Conservation (phyloP, 2,329 filamentous ascomycete genomes). For the Fusarium humuli region DNA sequence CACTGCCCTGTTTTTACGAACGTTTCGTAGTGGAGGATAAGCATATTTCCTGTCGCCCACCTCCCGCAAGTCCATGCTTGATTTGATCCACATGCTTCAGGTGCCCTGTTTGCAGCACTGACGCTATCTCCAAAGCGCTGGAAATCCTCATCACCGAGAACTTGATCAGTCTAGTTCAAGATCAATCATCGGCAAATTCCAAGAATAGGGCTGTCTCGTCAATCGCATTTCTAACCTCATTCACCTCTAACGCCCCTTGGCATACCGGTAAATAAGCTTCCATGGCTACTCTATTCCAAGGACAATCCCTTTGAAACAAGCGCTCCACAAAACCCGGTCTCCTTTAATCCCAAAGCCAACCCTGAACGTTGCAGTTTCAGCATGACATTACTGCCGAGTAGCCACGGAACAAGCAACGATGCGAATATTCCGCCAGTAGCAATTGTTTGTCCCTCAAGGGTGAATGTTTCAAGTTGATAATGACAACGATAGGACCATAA, state of each 20-base stretch:
- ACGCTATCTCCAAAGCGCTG: neutral
- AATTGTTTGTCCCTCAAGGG: neutral
- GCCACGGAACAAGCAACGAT: conserved; percentile 10
- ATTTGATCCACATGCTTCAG: neutral
- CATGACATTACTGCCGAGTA: neutral
- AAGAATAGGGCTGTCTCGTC: neutral
- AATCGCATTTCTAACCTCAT: neutral
- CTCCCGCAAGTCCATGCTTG: neutral
- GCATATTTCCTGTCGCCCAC: neutral
- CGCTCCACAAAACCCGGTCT: conserved; percentile 9
- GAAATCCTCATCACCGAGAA: accelerated
- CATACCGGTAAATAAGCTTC: neutral
- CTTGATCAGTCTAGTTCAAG: neutral
- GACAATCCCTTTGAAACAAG: conserved; percentile 11
- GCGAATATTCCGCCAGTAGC: conserved; percentile 15
- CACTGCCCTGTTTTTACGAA: neutral
- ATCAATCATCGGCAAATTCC: neutral
- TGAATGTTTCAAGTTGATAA: conserved; percentile 13
- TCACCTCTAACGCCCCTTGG: neutral
- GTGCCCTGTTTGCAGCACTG: neutral
- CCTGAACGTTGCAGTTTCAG: conserved; percentile 12
- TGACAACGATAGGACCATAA: neutral
- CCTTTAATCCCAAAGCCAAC: conserved; percentile 21
- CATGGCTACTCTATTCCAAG: neutral
- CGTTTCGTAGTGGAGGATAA: neutral